phyloP scores from a whole-genome alignment of 192 early-diverging fungal genomes.

The Helicostylum pulchrum region DNA sequence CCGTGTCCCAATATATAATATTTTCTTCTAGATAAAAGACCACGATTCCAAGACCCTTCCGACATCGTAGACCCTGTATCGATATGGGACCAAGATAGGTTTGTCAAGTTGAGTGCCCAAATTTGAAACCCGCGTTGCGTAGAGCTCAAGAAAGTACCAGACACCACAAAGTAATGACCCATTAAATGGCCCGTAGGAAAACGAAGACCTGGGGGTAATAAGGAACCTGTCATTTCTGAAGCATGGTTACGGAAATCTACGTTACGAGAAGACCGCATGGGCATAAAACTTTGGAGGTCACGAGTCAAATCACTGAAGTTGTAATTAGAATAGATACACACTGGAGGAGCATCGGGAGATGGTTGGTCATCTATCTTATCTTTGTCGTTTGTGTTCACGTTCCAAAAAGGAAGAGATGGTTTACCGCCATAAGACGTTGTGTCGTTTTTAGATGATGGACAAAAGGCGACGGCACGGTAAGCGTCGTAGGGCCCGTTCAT shows the following conservation, averaged over 20 bases:
- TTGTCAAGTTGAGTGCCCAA: slow-evolving; percentile 64
- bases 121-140: slow-evolving; percentile 64
- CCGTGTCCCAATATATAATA: slow-evolving; percentile 73
- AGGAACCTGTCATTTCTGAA: slow-evolving; percentile 52
- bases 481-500: slow-evolving; percentile 73
- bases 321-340: slow-evolving; percentile 80
- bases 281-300: slow-evolving; percentile 59
- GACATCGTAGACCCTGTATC: slow-evolving; percentile 63
- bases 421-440: neutral
- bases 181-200: slow-evolving; percentile 73
- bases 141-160: slow-evolving; percentile 70
- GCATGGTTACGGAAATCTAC: slow-evolving; percentile 65
- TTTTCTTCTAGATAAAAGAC: slow-evolving; percentile 59
- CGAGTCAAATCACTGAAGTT: slow-evolving; percentile 76
- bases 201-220: slow-evolving; percentile 68
- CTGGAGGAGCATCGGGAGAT: slow-evolving; percentile 26
- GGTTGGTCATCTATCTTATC: neutral
- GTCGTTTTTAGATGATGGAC: slow-evolving; percentile 33
- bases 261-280: neutral
- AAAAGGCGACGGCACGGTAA: slow-evolving; percentile 72
- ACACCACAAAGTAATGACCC: slow-evolving; percentile 64
- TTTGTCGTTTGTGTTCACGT: neutral
- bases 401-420: slow-evolving; percentile 12
- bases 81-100: slow-evolving; percentile 62
- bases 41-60: slow-evolving; percentile 77